These are phyloP conservation scores for Globisporangium barbulae DNA, from an alignment of 352 stramenopile species.

Conservation along the genomic window DNA sequence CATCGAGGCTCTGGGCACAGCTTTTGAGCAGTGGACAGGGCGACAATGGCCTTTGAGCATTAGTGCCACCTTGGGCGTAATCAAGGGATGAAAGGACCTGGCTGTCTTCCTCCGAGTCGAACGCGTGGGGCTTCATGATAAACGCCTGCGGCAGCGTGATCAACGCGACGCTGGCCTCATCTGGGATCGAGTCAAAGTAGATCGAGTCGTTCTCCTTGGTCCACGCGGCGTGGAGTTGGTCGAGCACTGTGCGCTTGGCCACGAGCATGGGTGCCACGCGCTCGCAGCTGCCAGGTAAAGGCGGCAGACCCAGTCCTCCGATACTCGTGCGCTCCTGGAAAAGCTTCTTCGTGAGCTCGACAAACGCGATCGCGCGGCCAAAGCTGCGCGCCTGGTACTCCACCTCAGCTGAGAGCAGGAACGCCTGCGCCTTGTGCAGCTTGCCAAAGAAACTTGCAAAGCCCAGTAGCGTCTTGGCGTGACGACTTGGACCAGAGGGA, in stretches of 20 bases:
- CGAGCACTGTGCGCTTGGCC: constrained; percentile 17
- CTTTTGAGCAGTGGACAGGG: background rate
- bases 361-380: constrained; percentile 30
- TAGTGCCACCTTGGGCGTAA: background rate
- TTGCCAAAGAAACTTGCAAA: constrained; percentile 31
- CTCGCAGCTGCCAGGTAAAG: constrained; percentile 11
- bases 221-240: constrained; percentile 11
- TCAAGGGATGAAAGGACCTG: background rate
- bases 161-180: constrained; percentile 20
- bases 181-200: constrained; percentile 28
- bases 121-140: constrained; percentile 29
- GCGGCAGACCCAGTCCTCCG: constrained; percentile 18
- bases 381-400: constrained; percentile 20
- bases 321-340: constrained; percentile 27
- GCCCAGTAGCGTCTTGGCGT: constrained; percentile 19
- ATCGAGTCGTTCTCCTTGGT: constrained; percentile 30
- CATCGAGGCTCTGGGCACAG: background rate
- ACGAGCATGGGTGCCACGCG: constrained; percentile 13
- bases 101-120: constrained; percentile 5
- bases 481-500: background rate
- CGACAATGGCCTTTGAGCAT: background rate
- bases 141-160: constrained; percentile 20
- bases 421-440: constrained; percentile 26
- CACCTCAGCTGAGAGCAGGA: constrained; percentile 24
- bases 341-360: constrained; percentile 14